phyloP scores from a whole-genome alignment of 441 rosid species.

The Francoa sonchifolia region DNA sequence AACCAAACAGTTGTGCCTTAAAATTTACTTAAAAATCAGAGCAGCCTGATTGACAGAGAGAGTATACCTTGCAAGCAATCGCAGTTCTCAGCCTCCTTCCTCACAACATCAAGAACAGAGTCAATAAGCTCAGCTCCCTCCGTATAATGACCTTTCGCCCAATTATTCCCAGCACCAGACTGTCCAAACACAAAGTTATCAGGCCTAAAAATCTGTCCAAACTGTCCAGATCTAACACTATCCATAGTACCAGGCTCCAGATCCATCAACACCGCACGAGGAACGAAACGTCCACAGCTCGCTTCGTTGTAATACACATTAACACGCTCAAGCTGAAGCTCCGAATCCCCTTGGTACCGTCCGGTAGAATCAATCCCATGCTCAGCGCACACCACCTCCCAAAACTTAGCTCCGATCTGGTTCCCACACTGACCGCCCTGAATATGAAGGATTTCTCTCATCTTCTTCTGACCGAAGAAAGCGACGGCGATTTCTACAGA shows the following conservation, averaged over 20 bases:
- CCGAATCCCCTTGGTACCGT: conserved; percentile 32
- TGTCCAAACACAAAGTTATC: too few relatives aligned
- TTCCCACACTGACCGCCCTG: conserved; percentile 49
- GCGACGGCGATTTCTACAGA: too few relatives aligned
- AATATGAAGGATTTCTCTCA: conserved; percentile 47
- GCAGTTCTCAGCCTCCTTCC: conserved; percentile 42
- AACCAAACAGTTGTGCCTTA: too few relatives aligned
- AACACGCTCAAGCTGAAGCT: conserved; percentile 38
- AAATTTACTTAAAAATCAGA: neutral
- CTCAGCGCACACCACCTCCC: conserved; percentile 44
- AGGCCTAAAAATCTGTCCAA: too few relatives aligned
- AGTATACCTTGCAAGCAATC: conserved; percentile 35
- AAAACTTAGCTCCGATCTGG: conserved; percentile 47
- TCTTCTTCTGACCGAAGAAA: too few relatives aligned
- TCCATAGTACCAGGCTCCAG: conserved; percentile 52
- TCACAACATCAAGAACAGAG: conserved; percentile 40
- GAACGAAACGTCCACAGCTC: conserved; percentile 42
- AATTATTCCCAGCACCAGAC: too few relatives aligned
- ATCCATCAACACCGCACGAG: conserved; percentile 46
- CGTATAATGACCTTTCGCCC: conserved; percentile 41
- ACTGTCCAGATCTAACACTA: conserved; percentile 37
- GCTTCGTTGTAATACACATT: conserved; percentile 54
- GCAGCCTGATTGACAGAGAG: neutral
- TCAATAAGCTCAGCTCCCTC: conserved; percentile 47
- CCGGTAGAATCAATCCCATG: conserved; percentile 51